Percentiles rank a stretch among this genome's conserved stretches.
Evolutionary conservation across 2,329 filamentous ascomycete genomes (phyloP).

Genomic region (Fusarium tanahbumbuense): DNA sequence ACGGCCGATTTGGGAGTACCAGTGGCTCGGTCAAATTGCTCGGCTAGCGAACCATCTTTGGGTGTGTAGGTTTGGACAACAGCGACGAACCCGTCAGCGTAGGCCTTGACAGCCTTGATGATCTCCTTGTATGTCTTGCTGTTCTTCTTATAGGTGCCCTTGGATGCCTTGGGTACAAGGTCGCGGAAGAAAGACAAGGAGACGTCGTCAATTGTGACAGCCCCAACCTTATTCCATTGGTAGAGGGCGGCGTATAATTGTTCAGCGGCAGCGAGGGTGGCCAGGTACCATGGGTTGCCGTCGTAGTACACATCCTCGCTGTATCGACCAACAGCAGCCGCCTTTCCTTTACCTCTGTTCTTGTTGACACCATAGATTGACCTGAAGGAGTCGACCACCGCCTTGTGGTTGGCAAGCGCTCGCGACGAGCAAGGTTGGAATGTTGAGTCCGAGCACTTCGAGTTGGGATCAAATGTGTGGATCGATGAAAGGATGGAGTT

Average conservation of each 20-base stretch:
- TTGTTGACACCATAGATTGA: slow-evolving; percentile 73
- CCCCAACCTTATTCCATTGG: slow-evolving; percentile 71
- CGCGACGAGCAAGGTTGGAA: slow-evolving; percentile 78
- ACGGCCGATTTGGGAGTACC: slow-evolving; percentile 68
- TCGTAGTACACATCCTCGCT: slow-evolving; percentile 77
- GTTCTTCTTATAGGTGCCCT: slow-evolving; percentile 21
- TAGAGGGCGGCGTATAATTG: slow-evolving; percentile 79
- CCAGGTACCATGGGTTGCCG: slow-evolving; percentile 82
- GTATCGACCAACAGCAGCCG: slow-evolving; percentile 72
- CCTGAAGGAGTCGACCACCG: slow-evolving; percentile 77
- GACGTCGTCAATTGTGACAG: slow-evolving; percentile 58
- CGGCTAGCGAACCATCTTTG: slow-evolving; percentile 70
- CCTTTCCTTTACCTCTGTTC: slow-evolving; percentile 66
- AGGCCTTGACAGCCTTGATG: slow-evolving; percentile 21
- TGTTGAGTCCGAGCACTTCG: slow-evolving; percentile 71
- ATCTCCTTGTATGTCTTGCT: slow-evolving; percentile 13
- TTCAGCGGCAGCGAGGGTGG: slow-evolving; percentile 79
- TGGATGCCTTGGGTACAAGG: slow-evolving; percentile 14
- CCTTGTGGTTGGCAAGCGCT: slow-evolving; percentile 78
- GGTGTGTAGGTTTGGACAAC: slow-evolving; percentile 71
- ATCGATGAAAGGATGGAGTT: slow-evolving; percentile 74
- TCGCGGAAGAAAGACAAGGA: slow-evolving; percentile 26
- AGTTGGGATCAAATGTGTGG: slow-evolving; percentile 73
- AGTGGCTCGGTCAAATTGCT: slow-evolving; percentile 69
- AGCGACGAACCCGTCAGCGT: slow-evolving; percentile 26